A percentile compares a stretch with the other conserved stretches of the same genome.
These are phyloP conservation scores for Dactylellina haptotyla DNA, from an alignment of 2,329 filamentous ascomycete species.

Conservation along the genomic window DNA sequence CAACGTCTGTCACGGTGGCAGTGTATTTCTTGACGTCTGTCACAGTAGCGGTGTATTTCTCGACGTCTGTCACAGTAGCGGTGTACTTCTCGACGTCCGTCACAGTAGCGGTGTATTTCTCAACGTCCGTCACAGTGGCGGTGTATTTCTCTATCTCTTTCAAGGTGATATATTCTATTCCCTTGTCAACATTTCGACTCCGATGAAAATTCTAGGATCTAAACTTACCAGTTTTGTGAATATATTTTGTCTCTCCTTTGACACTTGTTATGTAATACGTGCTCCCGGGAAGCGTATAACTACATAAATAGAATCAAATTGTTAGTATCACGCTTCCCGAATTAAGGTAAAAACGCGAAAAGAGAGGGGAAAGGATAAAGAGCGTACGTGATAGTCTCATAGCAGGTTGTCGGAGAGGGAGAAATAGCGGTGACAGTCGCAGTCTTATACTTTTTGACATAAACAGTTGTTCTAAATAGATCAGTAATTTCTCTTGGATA, in stretches of 20 bases:
- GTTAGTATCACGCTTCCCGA: neutral
- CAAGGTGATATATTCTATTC: conserved; percentile 30
- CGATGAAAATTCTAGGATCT: neutral
- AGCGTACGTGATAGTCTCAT: conserved; percentile 20
- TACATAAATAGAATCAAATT: neutral
- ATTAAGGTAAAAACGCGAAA: neutral
- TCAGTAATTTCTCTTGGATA: neutral
- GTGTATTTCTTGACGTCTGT: conserved; percentile 21
- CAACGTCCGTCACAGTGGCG: conserved; percentile 9
- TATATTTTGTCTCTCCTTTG: conserved; percentile 37
- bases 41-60: conserved; percentile 26
- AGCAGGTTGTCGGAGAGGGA: conserved; percentile 26
- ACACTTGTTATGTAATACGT: conserved; percentile 37
- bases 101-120: conserved; percentile 26
- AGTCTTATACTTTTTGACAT: conserved; percentile 45
- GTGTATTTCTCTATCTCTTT: conserved; percentile 22
- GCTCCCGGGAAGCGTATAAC: conserved; percentile 11
- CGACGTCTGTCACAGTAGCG: conserved; percentile 9
- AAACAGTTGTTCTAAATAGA: conserved; percentile 21
- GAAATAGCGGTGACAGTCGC: conserved; percentile 17
- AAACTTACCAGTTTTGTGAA: conserved; percentile 33
- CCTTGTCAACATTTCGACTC: neutral
- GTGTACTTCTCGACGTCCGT: conserved; percentile 21
- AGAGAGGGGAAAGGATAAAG: neutral
- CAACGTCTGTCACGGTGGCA: conserved; percentile 12